Evolutionary conservation across 768 basidiomycete species (phyloP).

Genomic region (Macrolepiota dolichaula): DNA sequence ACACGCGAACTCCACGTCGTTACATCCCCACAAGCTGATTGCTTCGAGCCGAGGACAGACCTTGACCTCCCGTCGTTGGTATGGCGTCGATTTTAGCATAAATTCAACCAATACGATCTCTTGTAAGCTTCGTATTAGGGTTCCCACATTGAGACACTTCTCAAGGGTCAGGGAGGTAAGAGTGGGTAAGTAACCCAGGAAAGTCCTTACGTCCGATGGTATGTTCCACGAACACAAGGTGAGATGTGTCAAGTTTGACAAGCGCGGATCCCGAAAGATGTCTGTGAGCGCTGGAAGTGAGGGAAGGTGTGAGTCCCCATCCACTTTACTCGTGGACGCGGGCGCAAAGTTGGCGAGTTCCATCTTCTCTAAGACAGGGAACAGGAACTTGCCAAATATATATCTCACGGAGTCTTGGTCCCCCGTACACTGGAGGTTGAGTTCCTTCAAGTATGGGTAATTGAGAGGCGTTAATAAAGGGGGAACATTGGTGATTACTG

Average conservation of each 20-base stretch:
- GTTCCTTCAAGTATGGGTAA: conserved; percentile 34
- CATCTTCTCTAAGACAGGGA: conserved; percentile 42
- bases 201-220: conserved; percentile 30
- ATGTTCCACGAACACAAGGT: conserved; percentile 46
- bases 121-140: conserved; percentile 37
- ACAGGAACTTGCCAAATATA: conserved; percentile 38
- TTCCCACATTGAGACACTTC: conserved; percentile 38
- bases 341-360: conserved; percentile 37
- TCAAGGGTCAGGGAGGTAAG: conserved; percentile 46
- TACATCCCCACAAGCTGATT: conserved; percentile 50
- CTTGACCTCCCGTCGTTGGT: conserved; percentile 33
- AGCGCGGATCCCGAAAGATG: conserved; percentile 55
- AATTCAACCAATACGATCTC: conserved; percentile 21
- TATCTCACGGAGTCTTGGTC: conserved; percentile 32
- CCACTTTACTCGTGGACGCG: conserved; percentile 16
- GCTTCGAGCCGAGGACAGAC: conserved; percentile 49
- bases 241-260: conserved; percentile 46
- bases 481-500: conserved; percentile 10
- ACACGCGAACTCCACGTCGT: conserved; percentile 34
- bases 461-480: conserved; percentile 18
- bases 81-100: neutral
- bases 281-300: conserved; percentile 45
- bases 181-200: conserved; percentile 51
- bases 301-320: conserved; percentile 22
- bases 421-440: conserved; percentile 38